phyloP scores from a whole-genome alignment of 2,329 filamentous ascomycete species.

The Monosporascus sp. region DNA sequence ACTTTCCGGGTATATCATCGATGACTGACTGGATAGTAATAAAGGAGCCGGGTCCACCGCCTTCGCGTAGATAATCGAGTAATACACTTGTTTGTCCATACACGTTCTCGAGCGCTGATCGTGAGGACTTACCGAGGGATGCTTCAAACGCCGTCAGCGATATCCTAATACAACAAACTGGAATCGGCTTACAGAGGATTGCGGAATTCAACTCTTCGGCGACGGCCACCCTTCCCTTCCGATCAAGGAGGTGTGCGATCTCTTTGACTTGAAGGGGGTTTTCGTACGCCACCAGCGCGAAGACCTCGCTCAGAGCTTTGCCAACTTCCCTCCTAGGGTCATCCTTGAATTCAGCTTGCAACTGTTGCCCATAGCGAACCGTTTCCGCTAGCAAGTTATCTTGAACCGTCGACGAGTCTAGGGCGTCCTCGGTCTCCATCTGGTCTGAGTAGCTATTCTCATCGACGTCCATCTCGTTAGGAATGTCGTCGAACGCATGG shows the following conservation, averaged over 20 bases:
- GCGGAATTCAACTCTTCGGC: constrained; percentile 93
- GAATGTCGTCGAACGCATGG: constrained; percentile 42
- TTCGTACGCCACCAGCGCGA: constrained; percentile 79
- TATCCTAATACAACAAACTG: too few relatives aligned
- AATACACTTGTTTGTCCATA: constrained; percentile 83
- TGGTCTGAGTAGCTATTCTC: constrained; percentile 37
- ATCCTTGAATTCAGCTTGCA: constrained; percentile 70
- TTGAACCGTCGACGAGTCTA: constrained; percentile 19
- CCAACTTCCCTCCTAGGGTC: constrained; percentile 66
- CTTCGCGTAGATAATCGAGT: constrained; percentile 73
- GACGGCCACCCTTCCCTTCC: constrained; percentile 67
- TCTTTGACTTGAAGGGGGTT: constrained; percentile 71
- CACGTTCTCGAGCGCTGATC: constrained; percentile 76
- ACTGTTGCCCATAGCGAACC: constrained; percentile 70
- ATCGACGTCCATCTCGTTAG: constrained; percentile 46
- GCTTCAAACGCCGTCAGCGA: constrained; percentile 44
- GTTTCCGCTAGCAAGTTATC: constrained; percentile 59
- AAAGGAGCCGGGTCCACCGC: constrained; percentile 77
- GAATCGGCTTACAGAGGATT: constrained; percentile 66
- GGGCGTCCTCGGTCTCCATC: constrained; percentile 50
- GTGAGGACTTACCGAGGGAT: constrained; percentile 82
- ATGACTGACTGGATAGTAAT: constrained; percentile 55
- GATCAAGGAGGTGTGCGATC: constrained; percentile 73
- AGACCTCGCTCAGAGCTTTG: constrained; percentile 75
- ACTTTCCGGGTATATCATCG: constrained; percentile 36